Percentiles rank a stretch among this genome's conserved stretches.
These are phyloP conservation scores for Colletotrichum sp. DNA, from an alignment of 2,329 filamentous ascomycete genomes.

Conservation along the genomic window DNA sequence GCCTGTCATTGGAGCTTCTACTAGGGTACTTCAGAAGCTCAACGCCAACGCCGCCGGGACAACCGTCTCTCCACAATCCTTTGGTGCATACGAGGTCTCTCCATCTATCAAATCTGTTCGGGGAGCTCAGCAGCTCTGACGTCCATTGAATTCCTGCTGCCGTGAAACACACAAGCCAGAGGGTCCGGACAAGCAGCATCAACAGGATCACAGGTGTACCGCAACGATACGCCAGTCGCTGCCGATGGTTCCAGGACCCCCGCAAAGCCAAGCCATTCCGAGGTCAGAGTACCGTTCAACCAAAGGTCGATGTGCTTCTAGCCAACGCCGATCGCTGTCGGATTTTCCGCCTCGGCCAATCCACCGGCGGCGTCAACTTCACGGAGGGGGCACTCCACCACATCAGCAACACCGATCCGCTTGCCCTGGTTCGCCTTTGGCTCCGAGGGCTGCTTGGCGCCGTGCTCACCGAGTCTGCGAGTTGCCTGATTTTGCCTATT, in stretches of 20 bases:
- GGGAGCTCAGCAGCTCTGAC: not conserved
- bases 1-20: not conserved
- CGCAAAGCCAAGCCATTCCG: constrained; percentile 10
- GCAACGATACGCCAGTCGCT: too few species aligned
- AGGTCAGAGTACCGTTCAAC: not conserved
- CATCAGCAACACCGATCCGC: not conserved
- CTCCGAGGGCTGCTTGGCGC: constrained; percentile 6
- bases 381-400: not conserved
- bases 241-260: constrained; percentile 16
- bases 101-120: not conserved
- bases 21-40: not conserved
- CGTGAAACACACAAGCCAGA: too few species aligned
- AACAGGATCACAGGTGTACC: too few species aligned
- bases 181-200: too few species aligned
- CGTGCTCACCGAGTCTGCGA: constrained; percentile 2
- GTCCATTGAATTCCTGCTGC: not conserved
- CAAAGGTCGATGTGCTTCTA: constrained; percentile 10
- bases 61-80: not conserved
- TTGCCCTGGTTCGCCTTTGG: not conserved
- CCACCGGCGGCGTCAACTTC: not conserved
- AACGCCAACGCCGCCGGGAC: not conserved
- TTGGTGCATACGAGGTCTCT: not conserved
- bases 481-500: constrained; percentile 18
- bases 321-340: constrained; percentile 18
- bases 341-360: constrained; percentile 18